Base-by-base conservation (phyloP, 164 flowering plant species). In the Santalum album region DNA sequence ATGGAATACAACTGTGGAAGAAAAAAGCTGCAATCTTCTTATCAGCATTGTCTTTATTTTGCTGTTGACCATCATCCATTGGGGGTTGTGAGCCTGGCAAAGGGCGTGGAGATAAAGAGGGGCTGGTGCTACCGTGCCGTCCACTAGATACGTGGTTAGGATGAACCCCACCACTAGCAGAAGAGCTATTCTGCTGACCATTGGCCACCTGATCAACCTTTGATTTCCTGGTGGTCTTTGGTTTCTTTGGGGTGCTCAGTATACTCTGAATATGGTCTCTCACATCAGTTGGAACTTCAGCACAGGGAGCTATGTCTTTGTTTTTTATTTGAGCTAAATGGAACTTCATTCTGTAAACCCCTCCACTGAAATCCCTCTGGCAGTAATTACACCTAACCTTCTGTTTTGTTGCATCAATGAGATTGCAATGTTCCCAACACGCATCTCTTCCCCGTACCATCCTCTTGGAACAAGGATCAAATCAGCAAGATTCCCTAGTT, bases 371-470 rank as follows among this genome's bases (percentile, higher is more conserved):
- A 52, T 79, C 84, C 58, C 81, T 56, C 12, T 70, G 78, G 56
- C 86, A 84, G 61, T 84, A 84, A 64, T 84, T 81, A 64, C 90
- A 84, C 49, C 76, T 63, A 43, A 84, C 90, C 69, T 84, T 84
- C 64, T 81, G 86, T 58, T 68, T 72, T 21, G 81, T 75, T 62
- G 86, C 83, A 68, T 84, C 86, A 63, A 81, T 77, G 66, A 84
- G 79, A 27, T 69, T 79, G 70, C 90, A 84, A 57, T 84, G 86
- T 65, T 84, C 83, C 90, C 90, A 81, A 55, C 86, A 81, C 14
- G 86, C 81, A 81, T 84, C 90, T 64, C 81, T 77, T 68, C 84
- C 90, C 51, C 90, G 73, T 32, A 83, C 90, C 90, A 82, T 82
- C 32, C 36, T 65, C 64, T 75, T 70, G 61, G 7, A 9, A 45